Base-by-base conservation (phyloP, 208 protist genomes). In the Acanthamoeba triangularis region DNA sequence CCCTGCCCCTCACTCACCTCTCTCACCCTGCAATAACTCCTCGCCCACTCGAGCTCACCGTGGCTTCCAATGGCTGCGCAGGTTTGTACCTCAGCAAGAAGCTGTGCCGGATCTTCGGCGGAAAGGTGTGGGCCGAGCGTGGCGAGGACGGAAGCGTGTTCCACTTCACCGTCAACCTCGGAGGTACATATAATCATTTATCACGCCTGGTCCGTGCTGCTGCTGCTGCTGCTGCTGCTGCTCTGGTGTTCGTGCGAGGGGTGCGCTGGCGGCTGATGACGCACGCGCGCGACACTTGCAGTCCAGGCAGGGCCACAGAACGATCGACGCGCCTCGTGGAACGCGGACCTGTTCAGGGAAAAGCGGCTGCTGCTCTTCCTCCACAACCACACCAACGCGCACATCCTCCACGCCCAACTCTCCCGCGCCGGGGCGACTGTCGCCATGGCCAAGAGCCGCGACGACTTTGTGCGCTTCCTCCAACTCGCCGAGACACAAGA, bases 71-170 rank as follows among this genome's bases (percentile, higher is more conserved):
- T 18, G 20, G 5, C 28, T 23, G 65, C 11, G 30, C 28, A 88
- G 80, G 80, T 7, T n/a, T 88, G 28, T 88, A 59, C n/a, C 5
- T 88, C 5, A 30, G 80, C 35, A 88, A 88, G 49, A 59, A 63
- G 44, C 35, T 88, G 49, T 88, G 80, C 23, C 63, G 63, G 28
- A 47, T 88, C 30, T 63, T 65, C 35, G 28, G 25, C 11, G 80
- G 80, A 18, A n/a, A 25, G 30, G n/a, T 88, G 23, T 88, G 80
- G 80, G 80, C 80, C 2, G 52, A 88, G 80, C 33, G 30, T 23
- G 14, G 30, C 49, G 49, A 88, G 3, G 6, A 37, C 1, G 65
- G 11, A 7, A 37, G 14, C 25, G 28, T 25, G 1, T 88, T 88
- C 80, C 80, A 88, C 52, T 88, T 88, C 52, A 63, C 44, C 11